Base-by-base conservation (phyloP, 2,329 filamentous ascomycete genomes). In the Apiospora pterosperma region DNA sequence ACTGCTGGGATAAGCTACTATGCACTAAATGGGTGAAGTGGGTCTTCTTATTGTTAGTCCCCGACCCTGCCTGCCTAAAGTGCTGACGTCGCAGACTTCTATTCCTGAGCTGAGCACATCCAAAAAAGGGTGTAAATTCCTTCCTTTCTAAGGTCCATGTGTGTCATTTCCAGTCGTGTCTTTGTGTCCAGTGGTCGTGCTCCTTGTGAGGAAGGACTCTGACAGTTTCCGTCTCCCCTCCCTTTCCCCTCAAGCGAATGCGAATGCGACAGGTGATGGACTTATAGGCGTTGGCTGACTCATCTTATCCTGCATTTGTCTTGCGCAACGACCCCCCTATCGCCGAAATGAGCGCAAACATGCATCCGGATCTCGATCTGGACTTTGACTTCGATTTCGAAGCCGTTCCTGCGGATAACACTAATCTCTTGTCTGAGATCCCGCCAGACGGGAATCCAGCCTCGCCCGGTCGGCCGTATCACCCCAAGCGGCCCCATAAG, bases 401-500 rank as follows among this genome's bases (percentile, higher is more conserved):
- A 21, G 36, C 34, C 58, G 38, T 58, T 16, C 42, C 44, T n/a
- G 14, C 59, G 5, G 62, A 59, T 36, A 44, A 66, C 21, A 16
- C 48, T 16, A 62, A 63, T 38, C 25, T 66, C 23, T 34, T 59
- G 12, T 63, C 64, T 7, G 36, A 61, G 12, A 25, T n/a, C 2
- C 38, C 61, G 34, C 55, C 42, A 55, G 52, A 62, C 19, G 69
- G 69, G 48, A 63, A 62, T 34, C 34, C 62, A 21, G 62, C 64
- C 1, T 38, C 39, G n/a, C 55, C 59, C 12, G 39, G 69, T 34
- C 74, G 67, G 61, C 77, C 77, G 1, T 83, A 79, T 62, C 76
- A 81, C 63, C 67, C 79, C 61, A 87, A 87, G 71, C 79, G 84
- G 12, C 83, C 84, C 59, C 85, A 87, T 72, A 83, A 78, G 68